Evolutionary conservation across 305 asterid species (phyloP).

Genomic region (Fraxinus paxiana): DNA sequence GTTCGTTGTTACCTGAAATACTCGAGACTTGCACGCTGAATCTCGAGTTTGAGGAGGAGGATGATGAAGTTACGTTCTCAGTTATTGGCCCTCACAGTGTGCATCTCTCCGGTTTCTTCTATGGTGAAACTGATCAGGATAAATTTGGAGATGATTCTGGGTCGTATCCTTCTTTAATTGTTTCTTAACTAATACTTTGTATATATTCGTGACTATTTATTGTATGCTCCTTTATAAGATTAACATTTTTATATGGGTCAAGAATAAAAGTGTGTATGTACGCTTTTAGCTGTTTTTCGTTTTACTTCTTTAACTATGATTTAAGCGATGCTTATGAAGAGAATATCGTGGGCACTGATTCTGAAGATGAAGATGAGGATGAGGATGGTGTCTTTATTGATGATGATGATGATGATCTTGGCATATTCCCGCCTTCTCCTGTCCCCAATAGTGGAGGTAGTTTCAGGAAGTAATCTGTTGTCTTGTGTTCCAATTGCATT

Average conservation of each 20-base stretch:
- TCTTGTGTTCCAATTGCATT: not conserved
- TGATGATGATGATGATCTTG: conserved; percentile 50
- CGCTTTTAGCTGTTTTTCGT: not conserved
- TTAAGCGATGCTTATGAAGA: conserved; percentile 47
- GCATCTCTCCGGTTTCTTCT: conserved; percentile 83
- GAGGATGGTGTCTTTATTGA: conserved; percentile 23
- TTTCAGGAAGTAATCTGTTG: not conserved
- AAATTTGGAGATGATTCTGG: conserved; percentile 35
- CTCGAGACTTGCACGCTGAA: conserved; percentile 68
- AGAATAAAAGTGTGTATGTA: not conserved
- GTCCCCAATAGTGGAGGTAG: conserved; percentile 72
- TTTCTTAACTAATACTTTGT: too few relatives aligned
- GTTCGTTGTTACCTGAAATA: conserved; percentile 66
- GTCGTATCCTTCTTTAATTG: conserved; percentile 51
- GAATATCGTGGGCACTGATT: conserved; percentile 35
- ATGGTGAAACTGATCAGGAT: conserved; percentile 40
- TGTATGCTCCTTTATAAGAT: not conserved
- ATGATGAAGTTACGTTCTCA: conserved; percentile 65
- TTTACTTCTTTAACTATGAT: conserved; percentile 30
- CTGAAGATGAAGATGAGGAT: conserved; percentile 57
- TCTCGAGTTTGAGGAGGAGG: conserved; percentile 76
- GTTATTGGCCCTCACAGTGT: conserved; percentile 63
- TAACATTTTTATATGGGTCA: not conserved
- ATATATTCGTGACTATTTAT: not conserved
- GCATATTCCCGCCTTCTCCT: conserved; percentile 42